These are phyloP conservation scores for Acanthamoeba rhysodes DNA, from an alignment of 208 protist species.

Conservation along the genomic window DNA sequence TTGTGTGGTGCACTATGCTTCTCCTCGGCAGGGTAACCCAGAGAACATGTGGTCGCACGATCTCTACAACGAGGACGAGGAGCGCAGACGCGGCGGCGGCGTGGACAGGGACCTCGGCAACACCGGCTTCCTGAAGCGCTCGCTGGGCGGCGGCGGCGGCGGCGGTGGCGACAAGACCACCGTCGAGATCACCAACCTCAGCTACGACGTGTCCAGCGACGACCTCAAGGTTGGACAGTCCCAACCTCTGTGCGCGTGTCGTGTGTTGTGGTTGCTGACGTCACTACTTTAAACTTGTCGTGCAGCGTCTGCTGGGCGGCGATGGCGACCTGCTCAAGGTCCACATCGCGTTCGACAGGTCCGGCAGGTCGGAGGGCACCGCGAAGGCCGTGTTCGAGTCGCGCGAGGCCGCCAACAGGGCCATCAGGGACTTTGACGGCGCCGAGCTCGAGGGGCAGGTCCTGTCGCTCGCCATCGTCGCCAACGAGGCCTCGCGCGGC, in stretches of 20 bases:
- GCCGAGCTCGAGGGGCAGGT: not conserved
- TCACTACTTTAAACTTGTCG: not conserved
- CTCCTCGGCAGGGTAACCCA: constrained; percentile 30
- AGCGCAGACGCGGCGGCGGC: not conserved
- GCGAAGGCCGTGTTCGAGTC: constrained; percentile 63
- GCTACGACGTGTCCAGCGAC: not conserved
- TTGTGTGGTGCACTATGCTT: too few relatives aligned
- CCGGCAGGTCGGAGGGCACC: constrained; percentile 22
- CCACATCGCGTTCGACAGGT: constrained; percentile 2
- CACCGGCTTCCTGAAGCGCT: constrained; percentile 54
- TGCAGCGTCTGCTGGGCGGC: not conserved
- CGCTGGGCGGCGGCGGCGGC: not conserved
- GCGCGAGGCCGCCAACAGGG: constrained; percentile 51
- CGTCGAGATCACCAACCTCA: constrained; percentile 45
- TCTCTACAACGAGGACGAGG: constrained; percentile 55
- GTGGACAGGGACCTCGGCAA: constrained; percentile 9
- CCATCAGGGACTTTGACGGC: constrained; percentile 41
- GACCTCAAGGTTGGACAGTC: not conserved
- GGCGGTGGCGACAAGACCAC: not conserved
- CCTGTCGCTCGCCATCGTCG: not conserved
- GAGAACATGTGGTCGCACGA: constrained; percentile 35
- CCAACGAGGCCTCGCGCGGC: not conserved
- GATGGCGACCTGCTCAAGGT: constrained; percentile 23
- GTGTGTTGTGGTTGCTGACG: not conserved
- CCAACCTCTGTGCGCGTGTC: too few relatives aligned